phyloP scores from a whole-genome alignment of 805 yeast genomes.

The Clavispora vitiphila region DNA sequence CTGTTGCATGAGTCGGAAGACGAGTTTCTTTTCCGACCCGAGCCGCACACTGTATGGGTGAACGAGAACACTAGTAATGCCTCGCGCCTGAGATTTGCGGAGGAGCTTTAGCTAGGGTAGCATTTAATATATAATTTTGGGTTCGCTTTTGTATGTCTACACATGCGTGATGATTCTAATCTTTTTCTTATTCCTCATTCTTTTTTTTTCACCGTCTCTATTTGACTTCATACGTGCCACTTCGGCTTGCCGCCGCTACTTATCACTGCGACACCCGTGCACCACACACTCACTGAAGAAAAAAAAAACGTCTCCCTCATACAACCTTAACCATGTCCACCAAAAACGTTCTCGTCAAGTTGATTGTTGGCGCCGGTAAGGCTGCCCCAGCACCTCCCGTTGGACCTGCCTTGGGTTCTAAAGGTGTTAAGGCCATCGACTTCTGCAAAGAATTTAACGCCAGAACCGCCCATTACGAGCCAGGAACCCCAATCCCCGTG shows the following conservation, averaged over 20 bases:
- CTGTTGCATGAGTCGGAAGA: constrained; percentile 10
- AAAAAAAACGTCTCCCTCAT: background rate
- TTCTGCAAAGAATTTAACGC: constrained; percentile 98
- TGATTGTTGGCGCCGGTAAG: constrained; percentile 93
- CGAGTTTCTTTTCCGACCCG: constrained; percentile 6
- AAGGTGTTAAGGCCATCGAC: constrained; percentile 97
- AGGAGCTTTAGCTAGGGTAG: constrained; percentile 7
- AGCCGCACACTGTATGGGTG: constrained; percentile 8
- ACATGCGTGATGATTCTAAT: background rate
- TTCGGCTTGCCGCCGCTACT: background rate
- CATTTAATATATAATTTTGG: background rate
- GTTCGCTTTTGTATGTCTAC: background rate
- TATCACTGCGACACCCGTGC: constrained; percentile 1
- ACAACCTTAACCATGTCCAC: constrained; percentile 22
- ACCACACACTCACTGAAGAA: background rate
- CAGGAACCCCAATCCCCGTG: constrained; percentile 90
- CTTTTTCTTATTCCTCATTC: background rate
- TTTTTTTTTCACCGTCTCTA: background rate
- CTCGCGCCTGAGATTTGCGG: constrained; percentile 17
- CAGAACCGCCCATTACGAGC: constrained; percentile 79
- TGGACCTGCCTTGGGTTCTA: constrained; percentile 97
- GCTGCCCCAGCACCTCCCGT: constrained; percentile 99
- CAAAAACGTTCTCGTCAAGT: constrained; percentile 71
- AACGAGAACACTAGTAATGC: constrained; percentile 13
- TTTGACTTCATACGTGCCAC: too few relatives aligned